A percentile compares a stretch with the other conserved stretches of the same genome.
Conservation (phyloP, 1,139 yeast genomes). For the Nakaseomyces glabratus region DNA sequence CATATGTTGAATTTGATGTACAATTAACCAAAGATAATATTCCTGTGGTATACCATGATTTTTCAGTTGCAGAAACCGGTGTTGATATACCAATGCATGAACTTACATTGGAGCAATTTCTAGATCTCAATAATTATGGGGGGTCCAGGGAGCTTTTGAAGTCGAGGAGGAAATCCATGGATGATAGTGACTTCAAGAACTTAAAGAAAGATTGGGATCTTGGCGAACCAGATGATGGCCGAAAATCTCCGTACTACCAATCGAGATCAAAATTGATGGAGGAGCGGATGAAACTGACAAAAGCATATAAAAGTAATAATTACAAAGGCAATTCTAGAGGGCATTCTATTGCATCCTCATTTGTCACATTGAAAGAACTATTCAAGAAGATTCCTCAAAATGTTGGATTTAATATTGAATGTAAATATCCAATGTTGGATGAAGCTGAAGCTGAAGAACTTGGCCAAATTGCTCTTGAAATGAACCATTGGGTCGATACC, state of each 20-base stretch:
- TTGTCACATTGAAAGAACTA: constrained; percentile 79
- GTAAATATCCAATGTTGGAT: constrained; percentile 92
- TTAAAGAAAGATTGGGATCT: constrained; percentile 8
- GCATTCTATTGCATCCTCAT: constrained; percentile 79
- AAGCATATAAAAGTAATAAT: constrained; percentile 78
- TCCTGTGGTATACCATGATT: constrained; percentile 94
- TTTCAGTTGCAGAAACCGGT: constrained; percentile 90
- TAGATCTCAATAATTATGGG: constrained; percentile 43
- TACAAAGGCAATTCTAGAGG: constrained; percentile 92
- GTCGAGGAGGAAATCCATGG: constrained; percentile 5
- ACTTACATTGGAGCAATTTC: constrained; percentile 80
- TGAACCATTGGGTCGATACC: constrained; percentile 82
- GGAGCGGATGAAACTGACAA: constrained; percentile 75
- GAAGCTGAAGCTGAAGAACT: constrained; percentile 85
- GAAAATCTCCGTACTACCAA: constrained; percentile 8
- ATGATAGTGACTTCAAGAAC: constrained; percentile 6
- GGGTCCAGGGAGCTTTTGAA: constrained; percentile 6
- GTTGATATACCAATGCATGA: constrained; percentile 95
- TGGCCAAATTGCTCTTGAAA: constrained; percentile 76
- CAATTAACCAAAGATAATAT: constrained; percentile 88
- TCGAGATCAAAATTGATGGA: constrained; percentile 32
- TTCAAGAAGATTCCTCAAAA: constrained; percentile 70
- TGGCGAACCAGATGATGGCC: constrained; percentile 8
- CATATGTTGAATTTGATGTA: constrained; percentile 92
- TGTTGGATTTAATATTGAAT: constrained; percentile 91